Percentiles rank a stretch among this genome's conserved stretches.
These are phyloP conservation scores for Gastrodia elata DNA, from an alignment of 106 monocot genomes.

Conservation along the genomic window DNA sequence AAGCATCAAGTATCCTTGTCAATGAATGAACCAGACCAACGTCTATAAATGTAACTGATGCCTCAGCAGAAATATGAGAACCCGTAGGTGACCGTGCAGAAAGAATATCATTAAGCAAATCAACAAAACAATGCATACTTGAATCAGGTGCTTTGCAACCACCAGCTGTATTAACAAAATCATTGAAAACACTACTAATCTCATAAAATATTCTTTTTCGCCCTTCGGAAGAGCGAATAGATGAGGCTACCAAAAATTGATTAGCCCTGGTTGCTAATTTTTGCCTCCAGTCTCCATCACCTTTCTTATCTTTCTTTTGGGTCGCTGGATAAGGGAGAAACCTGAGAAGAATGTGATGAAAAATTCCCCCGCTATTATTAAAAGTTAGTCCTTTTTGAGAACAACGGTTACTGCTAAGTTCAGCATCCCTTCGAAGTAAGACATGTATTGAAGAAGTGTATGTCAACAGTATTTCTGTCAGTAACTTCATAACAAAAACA, in stretches of 20 bases:
- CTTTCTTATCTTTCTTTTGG: constrained; percentile 83
- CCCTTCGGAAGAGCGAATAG: constrained; percentile 79
- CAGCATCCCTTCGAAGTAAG: constrained; percentile 79
- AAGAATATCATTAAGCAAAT: constrained; percentile 92
- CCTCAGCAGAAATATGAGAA: constrained; percentile 76
- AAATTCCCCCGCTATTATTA: constrained; percentile 46
- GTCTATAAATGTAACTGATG: constrained; percentile 92
- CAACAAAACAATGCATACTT: constrained; percentile 68
- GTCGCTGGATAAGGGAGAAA: constrained; percentile 65
- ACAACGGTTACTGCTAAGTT: constrained; percentile 43
- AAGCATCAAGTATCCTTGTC: constrained; percentile 48
- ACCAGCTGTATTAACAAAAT: constrained; percentile 47
- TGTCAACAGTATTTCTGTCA: constrained; percentile 89
- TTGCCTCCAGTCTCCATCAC: constrained; percentile 90
- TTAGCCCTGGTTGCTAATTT: constrained; percentile 79
- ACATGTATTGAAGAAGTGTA: constrained; percentile 83
- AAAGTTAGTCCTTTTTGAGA: constrained; percentile 18
- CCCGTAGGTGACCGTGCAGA: constrained; percentile 76
- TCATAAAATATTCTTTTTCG: constrained; percentile 86
- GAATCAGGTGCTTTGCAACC: constrained; percentile 41
- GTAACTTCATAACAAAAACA: constrained; percentile 81
- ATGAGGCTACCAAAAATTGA: constrained; percentile 88
- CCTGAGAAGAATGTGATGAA: constrained; percentile 79
- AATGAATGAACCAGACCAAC: constrained; percentile 75
- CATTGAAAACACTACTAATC: constrained; percentile 45